Conservation (phyloP, 1,284 basidiomycete genomes). For the Albatrellus sp. region DNA sequence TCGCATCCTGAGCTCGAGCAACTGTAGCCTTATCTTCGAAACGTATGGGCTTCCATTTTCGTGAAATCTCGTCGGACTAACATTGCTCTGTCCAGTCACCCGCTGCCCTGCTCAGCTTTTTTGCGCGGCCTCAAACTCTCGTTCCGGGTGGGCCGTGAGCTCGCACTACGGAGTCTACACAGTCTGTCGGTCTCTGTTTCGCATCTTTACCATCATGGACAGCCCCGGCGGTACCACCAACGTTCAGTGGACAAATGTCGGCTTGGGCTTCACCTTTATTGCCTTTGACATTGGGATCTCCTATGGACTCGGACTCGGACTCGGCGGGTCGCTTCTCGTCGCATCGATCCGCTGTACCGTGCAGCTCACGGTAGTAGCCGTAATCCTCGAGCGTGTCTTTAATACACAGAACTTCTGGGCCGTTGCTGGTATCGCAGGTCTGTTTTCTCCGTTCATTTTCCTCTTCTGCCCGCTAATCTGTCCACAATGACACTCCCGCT, state of each 20-base stretch:
- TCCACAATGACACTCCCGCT: background rate
- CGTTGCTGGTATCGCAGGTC: conserved; percentile 62
- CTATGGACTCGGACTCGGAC: conserved; percentile 47
- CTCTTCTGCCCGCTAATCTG: background rate
- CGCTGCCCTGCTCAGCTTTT: too few relatives aligned
- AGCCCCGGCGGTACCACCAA: conserved; percentile 6
- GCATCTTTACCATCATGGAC: too few relatives aligned
- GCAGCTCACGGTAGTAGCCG: conserved; percentile 64
- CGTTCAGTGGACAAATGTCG: conserved; percentile 61
- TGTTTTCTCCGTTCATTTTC: conserved; percentile 16
- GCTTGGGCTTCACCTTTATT: conserved; percentile 64
- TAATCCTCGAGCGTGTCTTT: conserved; percentile 64
- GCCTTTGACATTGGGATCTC: conserved; percentile 54
- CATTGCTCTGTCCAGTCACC: too few relatives aligned
- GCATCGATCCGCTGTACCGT: conserved; percentile 64
- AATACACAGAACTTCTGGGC: conserved; percentile 62
- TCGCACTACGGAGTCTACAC: too few relatives aligned
- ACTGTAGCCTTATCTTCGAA: too few relatives aligned
- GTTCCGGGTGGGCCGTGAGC: too few relatives aligned
- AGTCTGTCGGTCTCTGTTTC: too few relatives aligned
- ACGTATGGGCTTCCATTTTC: too few relatives aligned
- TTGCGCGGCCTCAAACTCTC: too few relatives aligned
- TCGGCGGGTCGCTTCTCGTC: conserved; percentile 56
- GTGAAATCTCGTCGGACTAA: too few relatives aligned
- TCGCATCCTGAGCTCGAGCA: too few relatives aligned